Percentiles rank a stretch among this genome's conserved stretches.
phyloP scores from a whole-genome alignment of 1,284 basidiomycete species.

The Sporisorium sorghi region DNA sequence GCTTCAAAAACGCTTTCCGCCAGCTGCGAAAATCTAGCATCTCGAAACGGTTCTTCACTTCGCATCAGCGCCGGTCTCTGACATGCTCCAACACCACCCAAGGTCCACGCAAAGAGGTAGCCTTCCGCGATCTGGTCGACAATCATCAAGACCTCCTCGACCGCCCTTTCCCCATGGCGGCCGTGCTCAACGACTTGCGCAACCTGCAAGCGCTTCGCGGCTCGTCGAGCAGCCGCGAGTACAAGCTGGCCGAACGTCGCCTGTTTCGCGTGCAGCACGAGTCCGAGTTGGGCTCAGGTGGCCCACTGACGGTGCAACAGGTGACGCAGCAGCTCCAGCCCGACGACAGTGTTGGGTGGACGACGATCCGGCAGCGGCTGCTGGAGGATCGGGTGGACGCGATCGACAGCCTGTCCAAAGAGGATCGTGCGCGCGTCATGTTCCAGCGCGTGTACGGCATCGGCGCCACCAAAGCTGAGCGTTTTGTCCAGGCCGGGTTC shows the following conservation, averaged over 20 bases:
- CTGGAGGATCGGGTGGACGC: slow-evolving; percentile 22
- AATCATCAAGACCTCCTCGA: slow-evolving; percentile 34
- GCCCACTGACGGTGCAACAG: slow-evolving; percentile 24
- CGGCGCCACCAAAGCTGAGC: slow-evolving; percentile 28
- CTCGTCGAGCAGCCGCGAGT: slow-evolving; percentile 14
- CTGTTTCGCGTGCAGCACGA: slow-evolving; percentile 43
- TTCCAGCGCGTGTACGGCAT: slow-evolving; percentile 38
- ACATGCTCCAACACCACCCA: background rate
- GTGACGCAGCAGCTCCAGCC: slow-evolving; percentile 25
- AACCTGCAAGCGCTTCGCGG: slow-evolving; percentile 33
- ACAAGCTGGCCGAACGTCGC: slow-evolving; percentile 39
- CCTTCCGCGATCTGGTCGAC: slow-evolving; percentile 25
- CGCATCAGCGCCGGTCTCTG: slow-evolving; percentile 8
- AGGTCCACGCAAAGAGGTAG: slow-evolving; percentile 23
- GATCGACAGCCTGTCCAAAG: slow-evolving; percentile 19
- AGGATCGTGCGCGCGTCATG: slow-evolving; percentile 25
- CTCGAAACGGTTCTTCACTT: slow-evolving; percentile 2
- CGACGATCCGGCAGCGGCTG: slow-evolving; percentile 24
- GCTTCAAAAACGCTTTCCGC: slow-evolving; percentile 9
- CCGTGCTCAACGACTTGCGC: slow-evolving; percentile 40
- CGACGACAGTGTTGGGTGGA: slow-evolving; percentile 43
- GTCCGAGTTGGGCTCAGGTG: slow-evolving; percentile 17
- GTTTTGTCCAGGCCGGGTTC: slow-evolving; percentile 33
- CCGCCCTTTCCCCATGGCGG: slow-evolving; percentile 33
- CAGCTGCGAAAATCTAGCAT: background rate